Evolutionary conservation across 768 basidiomycete species (phyloP).

Genomic region (Lentinula raphanica): DNA sequence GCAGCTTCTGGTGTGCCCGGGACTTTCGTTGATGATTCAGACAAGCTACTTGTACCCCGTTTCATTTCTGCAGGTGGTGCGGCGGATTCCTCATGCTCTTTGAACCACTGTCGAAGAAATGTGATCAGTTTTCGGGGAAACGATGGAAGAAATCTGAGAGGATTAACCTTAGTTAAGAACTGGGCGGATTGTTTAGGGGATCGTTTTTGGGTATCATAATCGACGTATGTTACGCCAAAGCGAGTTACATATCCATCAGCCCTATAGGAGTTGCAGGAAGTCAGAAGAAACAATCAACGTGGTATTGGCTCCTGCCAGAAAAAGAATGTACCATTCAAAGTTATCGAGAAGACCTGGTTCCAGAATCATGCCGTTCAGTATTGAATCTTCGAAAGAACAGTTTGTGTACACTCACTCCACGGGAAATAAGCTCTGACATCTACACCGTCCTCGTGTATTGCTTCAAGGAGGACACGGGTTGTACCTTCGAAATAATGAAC

Average conservation of each 20-base stretch:
- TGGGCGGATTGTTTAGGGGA: constrained; percentile 59
- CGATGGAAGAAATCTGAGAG: not conserved
- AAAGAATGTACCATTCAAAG: constrained; percentile 53
- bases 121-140: not conserved
- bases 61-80: not conserved
- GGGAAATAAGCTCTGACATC: constrained; percentile 61
- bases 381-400: not conserved
- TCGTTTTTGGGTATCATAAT: constrained; percentile 63
- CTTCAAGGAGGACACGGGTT: constrained; percentile 46
- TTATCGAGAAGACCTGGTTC: constrained; percentile 62
- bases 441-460: constrained; percentile 60
- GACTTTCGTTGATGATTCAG: constrained; percentile 1
- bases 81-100: constrained; percentile 19
- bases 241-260: constrained; percentile 67
- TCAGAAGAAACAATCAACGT: not conserved
- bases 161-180: constrained; percentile 46
- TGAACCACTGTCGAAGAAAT: constrained; percentile 31
- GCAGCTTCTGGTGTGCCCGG: not conserved
- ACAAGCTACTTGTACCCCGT: not conserved
- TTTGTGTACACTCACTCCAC: constrained; percentile 44
- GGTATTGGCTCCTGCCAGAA: constrained; percentile 3
- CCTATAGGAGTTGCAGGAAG: constrained; percentile 26
- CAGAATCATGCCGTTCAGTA: constrained; percentile 3
- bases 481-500: constrained; percentile 64
- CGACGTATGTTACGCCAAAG: constrained; percentile 68